Evolutionary conservation across 768 basidiomycete species (phyloP), one percentile per base, ranked within the genome.

Genomic region (Suillus spraguei): DNA sequence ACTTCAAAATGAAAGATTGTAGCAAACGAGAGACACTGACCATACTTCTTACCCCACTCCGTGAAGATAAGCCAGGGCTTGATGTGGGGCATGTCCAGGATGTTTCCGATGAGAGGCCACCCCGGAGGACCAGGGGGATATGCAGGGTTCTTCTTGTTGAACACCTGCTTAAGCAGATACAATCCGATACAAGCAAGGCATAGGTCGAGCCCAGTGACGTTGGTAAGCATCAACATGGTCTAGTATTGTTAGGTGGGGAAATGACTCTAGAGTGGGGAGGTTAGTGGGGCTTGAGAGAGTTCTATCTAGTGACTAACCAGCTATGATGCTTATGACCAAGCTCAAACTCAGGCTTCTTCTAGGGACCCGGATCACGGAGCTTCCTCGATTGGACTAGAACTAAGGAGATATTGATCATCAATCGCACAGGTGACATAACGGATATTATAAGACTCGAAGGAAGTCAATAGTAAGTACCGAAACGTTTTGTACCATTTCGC

Each of bases 111-210:
- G 16, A 84, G 50, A 7, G 83, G 82, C 46, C 78, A 68, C 36
- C 73, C 74, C 53, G 72, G 78, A 11, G 83, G 83, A 5, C 83
- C 83, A 0, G 83, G 83, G 28, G 83, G 83, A 47, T 80, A 69
- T 7, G 70, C 69, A 13, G 60, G 69, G 8, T 60, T 63, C 35
- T 54, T 74, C 60, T 69, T 73, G 35, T 62, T 17, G 22, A 74
- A 22, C 0, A 69, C 20, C 60, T 60, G 66, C n/a, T 69, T 73
- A 60, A 75, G 28, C 16, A 75, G 32, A 56, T 74, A 74, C 49
- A 75, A 55, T 7, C 72, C 70, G 47, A 68, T 65, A 5, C 69
- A 69, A 22, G 75, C 74, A 28, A 76, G 69, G 62, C 70, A 75
- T 1, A 75, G 64, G 62, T 76, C 75, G 4, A 75, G 58, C 75